Evolutionary conservation across 2,329 filamentous ascomycete genomes (phyloP), one percentile per base, ranked within the genome.

Genomic region (Aspergillus oerlinghausenensis): DNA sequence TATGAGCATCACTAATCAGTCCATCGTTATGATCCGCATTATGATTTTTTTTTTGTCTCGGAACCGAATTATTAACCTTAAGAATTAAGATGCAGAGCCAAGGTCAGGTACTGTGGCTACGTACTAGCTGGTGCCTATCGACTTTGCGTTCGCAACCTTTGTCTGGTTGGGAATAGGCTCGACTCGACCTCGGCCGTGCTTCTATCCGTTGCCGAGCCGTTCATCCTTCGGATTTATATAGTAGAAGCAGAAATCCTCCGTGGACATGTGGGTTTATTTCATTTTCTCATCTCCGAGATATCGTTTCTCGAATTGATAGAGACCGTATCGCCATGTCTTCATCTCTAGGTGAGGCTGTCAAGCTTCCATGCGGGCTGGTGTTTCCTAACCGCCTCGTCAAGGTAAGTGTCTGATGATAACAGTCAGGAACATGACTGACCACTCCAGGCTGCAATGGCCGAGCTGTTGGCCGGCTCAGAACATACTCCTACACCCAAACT

Each of bases 331-430:
- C 32, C 10, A 69, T 68, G 64, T 54, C 68, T 43, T 67, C 66
- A 9, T 57, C 65, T 26, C 57, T 79, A 9, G 64, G 68, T 53
- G 70, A 78, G 28, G 75, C 81, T 0, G 64, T 83, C 17, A 81
- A 76, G 40, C 74, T 85, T 1, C 79, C 80, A 58, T 83, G 81
- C 65, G 84, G 84, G 1, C 73, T 86, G 26, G 76, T 73, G 0
- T 66, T 86, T 2, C 80, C 80, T 2, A 86, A 86, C 63, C 79
- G 83, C 4, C 73, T 86, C 1, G 74, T 68, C 50, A 79, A 79
- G 67, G 70, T 72, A 56, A 14, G 50, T 19, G 19, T 35, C 35
- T 58, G 63, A 63, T 45, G 42, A 25, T 29, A 55, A 10, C 35
- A 50, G 14, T 21, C 26, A 3, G 0, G 21, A 45, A 19, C 5